Conservation (phyloP, 2,329 filamentous ascomycete genomes). For the Hansfordia pulvinata region DNA sequence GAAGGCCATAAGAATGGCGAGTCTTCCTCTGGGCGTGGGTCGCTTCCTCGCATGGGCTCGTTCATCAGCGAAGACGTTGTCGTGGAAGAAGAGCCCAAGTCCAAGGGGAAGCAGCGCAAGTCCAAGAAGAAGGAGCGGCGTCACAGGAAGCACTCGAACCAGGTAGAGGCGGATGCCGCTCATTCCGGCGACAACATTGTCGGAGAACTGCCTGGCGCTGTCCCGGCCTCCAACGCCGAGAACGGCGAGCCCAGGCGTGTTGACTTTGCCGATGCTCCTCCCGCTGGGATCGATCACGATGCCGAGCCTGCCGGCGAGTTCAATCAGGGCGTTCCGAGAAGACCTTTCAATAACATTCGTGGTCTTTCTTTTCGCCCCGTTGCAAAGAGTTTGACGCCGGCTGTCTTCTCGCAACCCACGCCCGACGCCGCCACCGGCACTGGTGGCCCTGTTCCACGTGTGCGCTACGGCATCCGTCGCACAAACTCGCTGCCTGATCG, state of each 20-base stretch:
- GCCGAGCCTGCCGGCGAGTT: conserved; percentile 15
- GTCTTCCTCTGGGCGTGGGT: conserved; percentile 19
- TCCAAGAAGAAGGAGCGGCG: conserved; percentile 14
- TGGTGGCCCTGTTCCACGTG: conserved; percentile 39
- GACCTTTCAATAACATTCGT: conserved; percentile 41
- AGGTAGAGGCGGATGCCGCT: conserved; percentile 8
- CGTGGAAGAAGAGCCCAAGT: conserved; percentile 27
- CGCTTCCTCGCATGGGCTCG: conserved; percentile 21
- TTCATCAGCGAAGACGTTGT: conserved; percentile 28
- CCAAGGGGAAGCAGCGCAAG: conserved; percentile 29
- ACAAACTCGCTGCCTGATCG: conserved; percentile 64
- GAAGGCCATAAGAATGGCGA: conserved; percentile 26
- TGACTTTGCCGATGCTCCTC: conserved; percentile 33
- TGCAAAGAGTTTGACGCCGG: conserved; percentile 55
- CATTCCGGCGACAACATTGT: conserved; percentile 17
- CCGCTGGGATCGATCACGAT: conserved; percentile 6
- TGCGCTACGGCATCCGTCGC: conserved; percentile 53
- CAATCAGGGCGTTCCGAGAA: conserved; percentile 14
- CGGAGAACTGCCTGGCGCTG: conserved; percentile 9
- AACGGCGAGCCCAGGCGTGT: conserved; percentile 38
- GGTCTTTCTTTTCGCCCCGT: conserved; percentile 48
- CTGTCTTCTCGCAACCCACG: conserved; percentile 46
- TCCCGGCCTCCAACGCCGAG: conserved; percentile 4
- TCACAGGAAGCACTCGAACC: conserved; percentile 12
- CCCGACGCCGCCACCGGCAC: conserved; percentile 23